Conservation (phyloP, 1,284 basidiomycete genomes). For the Naganishia albida region DNA sequence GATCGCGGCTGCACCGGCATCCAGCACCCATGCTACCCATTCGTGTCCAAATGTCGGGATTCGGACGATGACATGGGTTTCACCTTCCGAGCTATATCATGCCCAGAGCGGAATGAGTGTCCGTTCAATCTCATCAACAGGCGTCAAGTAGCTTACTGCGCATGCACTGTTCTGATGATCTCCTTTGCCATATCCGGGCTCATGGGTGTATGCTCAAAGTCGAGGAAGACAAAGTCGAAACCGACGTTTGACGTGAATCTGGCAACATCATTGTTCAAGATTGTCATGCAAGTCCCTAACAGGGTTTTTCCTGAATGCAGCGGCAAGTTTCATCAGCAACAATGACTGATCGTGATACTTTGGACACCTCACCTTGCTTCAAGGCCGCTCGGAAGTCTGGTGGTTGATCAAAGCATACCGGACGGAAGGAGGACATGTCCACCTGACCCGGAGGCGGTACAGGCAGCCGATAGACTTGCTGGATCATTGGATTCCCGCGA, state of each 20-base stretch:
- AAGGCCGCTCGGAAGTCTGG: slow-evolving; percentile 22
- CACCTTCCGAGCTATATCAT: slow-evolving; percentile 15
- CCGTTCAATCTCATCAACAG: background rate
- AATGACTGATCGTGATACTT: background rate
- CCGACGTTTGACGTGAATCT: slow-evolving; percentile 26
- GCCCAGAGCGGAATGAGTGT: background rate
- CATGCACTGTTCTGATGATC: slow-evolving; percentile 36
- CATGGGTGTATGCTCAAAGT: slow-evolving; percentile 41
- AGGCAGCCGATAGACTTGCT: slow-evolving; percentile 19
- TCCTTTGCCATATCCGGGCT: slow-evolving; percentile 36
- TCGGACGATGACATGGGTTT: slow-evolving; percentile 30
- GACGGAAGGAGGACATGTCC: slow-evolving; percentile 15
- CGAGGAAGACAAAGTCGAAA: slow-evolving; percentile 36
- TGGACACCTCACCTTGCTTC: slow-evolving; percentile 6
- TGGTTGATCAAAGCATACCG: slow-evolving; percentile 23
- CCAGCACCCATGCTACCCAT: slow-evolving; percentile 38
- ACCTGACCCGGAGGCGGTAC: slow-evolving; percentile 18
- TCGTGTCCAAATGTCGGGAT: slow-evolving; percentile 38
- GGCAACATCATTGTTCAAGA: slow-evolving; percentile 18
- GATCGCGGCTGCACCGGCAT: slow-evolving; percentile 40
- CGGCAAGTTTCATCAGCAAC: background rate
- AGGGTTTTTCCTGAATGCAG: slow-evolving; percentile 18
- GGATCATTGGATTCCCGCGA: slow-evolving; percentile 20
- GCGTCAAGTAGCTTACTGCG: slow-evolving; percentile 10
- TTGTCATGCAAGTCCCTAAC: slow-evolving; percentile 20